Evolutionary conservation across 768 basidiomycete genomes (phyloP).

Genomic region (Artomyces pyxidatus): DNA sequence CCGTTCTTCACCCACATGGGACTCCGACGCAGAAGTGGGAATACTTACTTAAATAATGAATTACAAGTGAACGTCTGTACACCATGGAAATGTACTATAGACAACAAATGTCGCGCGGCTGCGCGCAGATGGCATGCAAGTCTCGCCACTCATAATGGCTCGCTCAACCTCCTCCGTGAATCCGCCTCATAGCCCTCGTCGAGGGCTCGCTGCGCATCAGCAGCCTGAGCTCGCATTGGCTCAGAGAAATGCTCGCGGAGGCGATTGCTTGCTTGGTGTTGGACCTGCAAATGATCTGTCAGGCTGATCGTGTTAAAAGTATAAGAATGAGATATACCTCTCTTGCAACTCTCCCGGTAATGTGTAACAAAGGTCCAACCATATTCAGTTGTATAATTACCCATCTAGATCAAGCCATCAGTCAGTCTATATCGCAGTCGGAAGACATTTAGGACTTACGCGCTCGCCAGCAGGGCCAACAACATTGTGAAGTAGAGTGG

Average conservation of each 20-base stretch:
- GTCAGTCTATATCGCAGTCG: not conserved
- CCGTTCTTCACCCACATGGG: too few relatives aligned
- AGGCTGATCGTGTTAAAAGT: not conserved
- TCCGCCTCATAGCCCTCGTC: not conserved
- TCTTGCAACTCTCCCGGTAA: slow-evolving; percentile 48
- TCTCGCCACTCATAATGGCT: too few relatives aligned
- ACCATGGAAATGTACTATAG: too few relatives aligned
- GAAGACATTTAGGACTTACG: slow-evolving; percentile 45
- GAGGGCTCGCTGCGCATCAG: not conserved
- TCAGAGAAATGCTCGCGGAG: slow-evolving; percentile 57
- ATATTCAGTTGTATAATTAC: slow-evolving; percentile 62
- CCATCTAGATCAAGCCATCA: slow-evolving; percentile 37
- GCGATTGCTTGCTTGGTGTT: slow-evolving; percentile 45
- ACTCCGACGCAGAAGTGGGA: too few relatives aligned
- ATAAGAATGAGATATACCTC: slow-evolving; percentile 42
- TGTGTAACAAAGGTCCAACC: slow-evolving; percentile 65
- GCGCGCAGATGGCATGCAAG: too few relatives aligned
- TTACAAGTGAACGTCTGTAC: too few relatives aligned
- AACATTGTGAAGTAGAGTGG: slow-evolving; percentile 87
- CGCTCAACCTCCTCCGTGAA: too few relatives aligned
- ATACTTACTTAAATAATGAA: too few relatives aligned
- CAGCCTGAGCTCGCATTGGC: slow-evolving; percentile 22
- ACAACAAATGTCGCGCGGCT: too few relatives aligned
- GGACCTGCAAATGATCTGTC: slow-evolving; percentile 42
- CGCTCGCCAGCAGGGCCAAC: slow-evolving; percentile 51